Evolutionary conservation across 169 alveolate species (phyloP).

Genomic region (Eimeria nieschulzi): DNA sequence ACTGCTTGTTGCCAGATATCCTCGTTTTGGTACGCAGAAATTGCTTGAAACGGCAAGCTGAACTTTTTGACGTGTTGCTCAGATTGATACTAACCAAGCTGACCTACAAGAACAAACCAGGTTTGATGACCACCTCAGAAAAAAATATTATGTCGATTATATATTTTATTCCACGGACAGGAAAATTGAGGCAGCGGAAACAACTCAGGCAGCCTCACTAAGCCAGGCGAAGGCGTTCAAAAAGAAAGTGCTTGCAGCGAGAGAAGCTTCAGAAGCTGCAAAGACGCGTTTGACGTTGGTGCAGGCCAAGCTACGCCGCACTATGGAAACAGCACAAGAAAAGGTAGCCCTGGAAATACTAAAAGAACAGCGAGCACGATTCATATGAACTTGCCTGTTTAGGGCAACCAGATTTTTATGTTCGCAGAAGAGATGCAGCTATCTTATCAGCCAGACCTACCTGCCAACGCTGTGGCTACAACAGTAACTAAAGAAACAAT

Average conservation of each 20-base stretch:
- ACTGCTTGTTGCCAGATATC: not conserved
- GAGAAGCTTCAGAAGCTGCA: not conserved
- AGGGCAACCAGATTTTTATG: conserved; percentile 9
- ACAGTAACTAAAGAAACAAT: not conserved
- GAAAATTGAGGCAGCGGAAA: not conserved
- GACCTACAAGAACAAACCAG: not conserved
- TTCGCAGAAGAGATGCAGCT: conserved; percentile 11
- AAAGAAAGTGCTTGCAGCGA: not conserved
- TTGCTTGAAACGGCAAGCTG: not conserved
- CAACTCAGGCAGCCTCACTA: not conserved
- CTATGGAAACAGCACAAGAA: not conserved
- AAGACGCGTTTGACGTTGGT: not conserved
- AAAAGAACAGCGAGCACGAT: not conserved
- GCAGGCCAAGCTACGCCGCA: not conserved
- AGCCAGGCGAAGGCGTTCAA: not conserved
- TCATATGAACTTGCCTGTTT: not conserved
- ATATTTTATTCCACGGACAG: not conserved
- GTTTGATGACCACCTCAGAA: not conserved
- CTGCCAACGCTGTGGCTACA: conserved; percentile 3
- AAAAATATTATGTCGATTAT: not conserved
- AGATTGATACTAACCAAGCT: not conserved
- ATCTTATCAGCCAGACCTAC: not conserved
- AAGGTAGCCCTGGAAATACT: not conserved
- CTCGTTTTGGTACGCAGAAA: not conserved
- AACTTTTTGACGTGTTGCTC: not conserved